Percentiles rank a stretch among this genome's conserved stretches.
phyloP scores from a whole-genome alignment of 2,329 filamentous ascomycete species.

The Aureobasidium sp. region DNA sequence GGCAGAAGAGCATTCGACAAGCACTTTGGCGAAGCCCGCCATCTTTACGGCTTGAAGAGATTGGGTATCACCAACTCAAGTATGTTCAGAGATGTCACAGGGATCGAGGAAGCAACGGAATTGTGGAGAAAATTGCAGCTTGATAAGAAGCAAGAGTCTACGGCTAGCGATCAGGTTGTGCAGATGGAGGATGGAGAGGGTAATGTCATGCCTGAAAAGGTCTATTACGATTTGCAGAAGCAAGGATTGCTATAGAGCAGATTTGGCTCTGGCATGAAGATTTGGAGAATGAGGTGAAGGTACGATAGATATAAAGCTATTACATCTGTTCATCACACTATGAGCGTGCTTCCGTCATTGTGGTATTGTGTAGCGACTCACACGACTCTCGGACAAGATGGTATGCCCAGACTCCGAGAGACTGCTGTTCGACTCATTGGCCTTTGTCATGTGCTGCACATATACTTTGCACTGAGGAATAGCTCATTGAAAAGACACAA shows the following conservation, averaged over 20 bases:
- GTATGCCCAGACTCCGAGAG: background rate
- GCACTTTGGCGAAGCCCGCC: conserved; percentile 90
- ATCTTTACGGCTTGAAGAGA: conserved; percentile 90
- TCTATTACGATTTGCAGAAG: conserved; percentile 91
- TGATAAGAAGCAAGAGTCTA: conserved; percentile 71
- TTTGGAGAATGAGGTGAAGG: background rate
- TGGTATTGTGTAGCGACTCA: too few relatives aligned
- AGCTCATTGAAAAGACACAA: background rate
- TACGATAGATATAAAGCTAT: too few relatives aligned
- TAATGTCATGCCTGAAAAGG: conserved; percentile 98
- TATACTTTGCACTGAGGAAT: background rate
- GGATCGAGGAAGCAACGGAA: conserved; percentile 79
- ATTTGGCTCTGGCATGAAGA: too few relatives aligned
- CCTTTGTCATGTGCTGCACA: background rate
- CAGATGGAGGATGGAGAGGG: conserved; percentile 98
- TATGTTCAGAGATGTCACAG: conserved; percentile 88
- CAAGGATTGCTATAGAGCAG: conserved; percentile 65
- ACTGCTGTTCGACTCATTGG: background rate
- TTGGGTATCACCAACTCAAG: conserved; percentile 87
- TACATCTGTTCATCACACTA: background rate
- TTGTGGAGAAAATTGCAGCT: conserved; percentile 91
- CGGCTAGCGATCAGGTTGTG: conserved; percentile 75
- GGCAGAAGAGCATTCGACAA: conserved; percentile 93
- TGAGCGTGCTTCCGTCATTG: background rate
- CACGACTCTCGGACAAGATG: too few relatives aligned